Conservation (phyloP, 805 yeast species). For the Tetrapisispora pingtungensis region DNA sequence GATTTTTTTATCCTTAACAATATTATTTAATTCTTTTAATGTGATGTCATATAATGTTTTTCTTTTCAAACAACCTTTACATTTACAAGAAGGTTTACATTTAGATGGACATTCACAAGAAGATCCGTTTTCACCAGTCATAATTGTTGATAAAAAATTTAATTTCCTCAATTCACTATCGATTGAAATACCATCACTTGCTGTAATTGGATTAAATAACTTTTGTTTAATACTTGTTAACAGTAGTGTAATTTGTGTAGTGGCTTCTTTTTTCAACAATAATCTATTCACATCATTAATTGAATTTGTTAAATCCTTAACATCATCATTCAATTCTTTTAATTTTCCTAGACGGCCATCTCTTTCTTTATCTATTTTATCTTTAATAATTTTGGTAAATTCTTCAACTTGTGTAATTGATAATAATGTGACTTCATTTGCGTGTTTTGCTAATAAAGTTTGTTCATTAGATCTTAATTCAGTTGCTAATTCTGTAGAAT, state of each 20-base stretch:
- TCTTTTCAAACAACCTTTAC: conserved; percentile 7
- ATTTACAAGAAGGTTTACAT: conserved; percentile 9
- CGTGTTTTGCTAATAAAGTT: conserved; percentile 58
- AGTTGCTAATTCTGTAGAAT: conserved; percentile 42
- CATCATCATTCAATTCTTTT: conserved; percentile 44
- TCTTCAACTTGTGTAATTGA: conserved; percentile 60
- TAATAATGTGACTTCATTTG: conserved; percentile 58
- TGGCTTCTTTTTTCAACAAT: conserved; percentile 30
- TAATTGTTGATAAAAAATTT: conserved; percentile 16
- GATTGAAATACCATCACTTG: conserved; percentile 21
- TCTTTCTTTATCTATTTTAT: conserved; percentile 63
- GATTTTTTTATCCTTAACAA: conserved; percentile 39
- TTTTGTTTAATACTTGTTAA: conserved; percentile 16
- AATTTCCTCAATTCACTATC: conserved; percentile 29
- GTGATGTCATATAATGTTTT: conserved; percentile 21
- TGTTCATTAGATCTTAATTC: conserved; percentile 63
- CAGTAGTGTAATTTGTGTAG: conserved; percentile 20
- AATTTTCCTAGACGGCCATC: conserved; percentile 66
- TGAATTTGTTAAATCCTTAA: conserved; percentile 36
- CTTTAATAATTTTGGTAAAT: conserved; percentile 47
- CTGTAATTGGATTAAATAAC: conserved; percentile 12
- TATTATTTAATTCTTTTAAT: conserved; percentile 37
- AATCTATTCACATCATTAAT: conserved; percentile 35
- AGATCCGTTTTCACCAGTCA: conserved; percentile 14
- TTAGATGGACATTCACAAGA: conserved; percentile 12